phyloP scores from a whole-genome alignment of 2,329 filamentous ascomycete genomes.

The Pseudogymnoascus destructans region DNA sequence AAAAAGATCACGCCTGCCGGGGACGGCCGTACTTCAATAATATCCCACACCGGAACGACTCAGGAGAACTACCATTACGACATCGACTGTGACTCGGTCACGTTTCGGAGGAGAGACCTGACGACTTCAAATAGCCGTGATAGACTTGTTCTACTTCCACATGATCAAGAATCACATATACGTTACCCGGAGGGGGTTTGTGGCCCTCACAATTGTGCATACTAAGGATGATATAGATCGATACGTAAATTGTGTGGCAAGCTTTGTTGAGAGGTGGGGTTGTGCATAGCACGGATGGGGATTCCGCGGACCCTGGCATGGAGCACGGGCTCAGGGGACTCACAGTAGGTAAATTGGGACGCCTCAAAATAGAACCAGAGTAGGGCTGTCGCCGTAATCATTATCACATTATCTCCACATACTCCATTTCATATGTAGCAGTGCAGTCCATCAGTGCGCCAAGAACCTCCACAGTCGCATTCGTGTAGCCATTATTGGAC shows the following conservation, averaged over 20 bases:
- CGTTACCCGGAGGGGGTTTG: slow-evolving; percentile 18
- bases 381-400: neutral
- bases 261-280: slow-evolving; percentile 11
- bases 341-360: neutral
- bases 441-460: neutral
- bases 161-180: slow-evolving; percentile 19
- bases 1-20: no score
- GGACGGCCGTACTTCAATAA: no score
- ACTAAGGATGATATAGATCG: slow-evolving; percentile 14
- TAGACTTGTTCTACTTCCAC: slow-evolving; percentile 18
- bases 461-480: neutral
- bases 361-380: neutral
- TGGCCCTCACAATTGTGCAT: slow-evolving; percentile 13
- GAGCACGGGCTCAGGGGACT: neutral
- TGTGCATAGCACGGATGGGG: neutral
- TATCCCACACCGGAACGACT: no score
- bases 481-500: neutral
- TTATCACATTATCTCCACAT: neutral
- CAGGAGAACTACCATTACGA: no score
- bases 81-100: no score
- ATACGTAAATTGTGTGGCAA: slow-evolving; percentile 13
- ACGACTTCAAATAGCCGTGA: no score
- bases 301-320: neutral
- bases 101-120: no score
- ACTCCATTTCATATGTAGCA: neutral